Percentiles rank a stretch among this genome's conserved stretches.
phyloP scores from a whole-genome alignment of 2,329 filamentous ascomycete species.

The Arachnopeziza araneosa region DNA sequence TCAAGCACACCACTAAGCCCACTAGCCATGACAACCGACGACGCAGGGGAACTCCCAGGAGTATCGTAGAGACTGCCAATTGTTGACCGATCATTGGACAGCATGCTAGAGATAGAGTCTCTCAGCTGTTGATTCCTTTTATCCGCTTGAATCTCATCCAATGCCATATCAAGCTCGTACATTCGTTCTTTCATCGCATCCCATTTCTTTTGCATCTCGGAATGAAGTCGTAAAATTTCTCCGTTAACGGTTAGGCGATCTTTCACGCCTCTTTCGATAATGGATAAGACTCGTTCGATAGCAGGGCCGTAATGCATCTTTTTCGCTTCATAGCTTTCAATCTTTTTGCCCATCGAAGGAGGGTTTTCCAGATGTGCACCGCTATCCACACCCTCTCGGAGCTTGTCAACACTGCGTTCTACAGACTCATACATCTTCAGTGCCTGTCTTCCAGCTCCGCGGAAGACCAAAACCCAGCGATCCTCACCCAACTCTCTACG shows the following conservation, averaged over 20 bases:
- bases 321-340: conserved; percentile 92
- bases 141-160: conserved; percentile 67
- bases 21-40: conserved; percentile 53
- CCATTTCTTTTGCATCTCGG: conserved; percentile 81
- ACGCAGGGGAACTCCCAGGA: conserved; percentile 58
- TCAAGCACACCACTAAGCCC: conserved; percentile 36
- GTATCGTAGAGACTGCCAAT: conserved; percentile 40
- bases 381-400: conserved; percentile 73
- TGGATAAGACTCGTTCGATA: conserved; percentile 82
- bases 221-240: conserved; percentile 81
- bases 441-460: conserved; percentile 84
- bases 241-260: conserved; percentile 96
- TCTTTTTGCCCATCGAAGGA: conserved; percentile 67
- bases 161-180: conserved; percentile 64
- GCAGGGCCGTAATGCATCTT: conserved; percentile 90
- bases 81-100: conserved; percentile 46
- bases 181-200: conserved; percentile 70
- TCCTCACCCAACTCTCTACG: conserved; percentile 91
- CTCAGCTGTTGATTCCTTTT: conserved; percentile 68
- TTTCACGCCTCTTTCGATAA: conserved; percentile 93
- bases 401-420: conserved; percentile 75
- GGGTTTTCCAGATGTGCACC: conserved; percentile 69
- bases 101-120: conserved; percentile 88
- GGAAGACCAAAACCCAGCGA: conserved; percentile 92
- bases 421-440: conserved; percentile 97